A percentile compares a stretch with the other conserved stretches of the same genome.
phyloP scores from a whole-genome alignment of 768 basidiomycete genomes.

The Megacollybia marginata region DNA sequence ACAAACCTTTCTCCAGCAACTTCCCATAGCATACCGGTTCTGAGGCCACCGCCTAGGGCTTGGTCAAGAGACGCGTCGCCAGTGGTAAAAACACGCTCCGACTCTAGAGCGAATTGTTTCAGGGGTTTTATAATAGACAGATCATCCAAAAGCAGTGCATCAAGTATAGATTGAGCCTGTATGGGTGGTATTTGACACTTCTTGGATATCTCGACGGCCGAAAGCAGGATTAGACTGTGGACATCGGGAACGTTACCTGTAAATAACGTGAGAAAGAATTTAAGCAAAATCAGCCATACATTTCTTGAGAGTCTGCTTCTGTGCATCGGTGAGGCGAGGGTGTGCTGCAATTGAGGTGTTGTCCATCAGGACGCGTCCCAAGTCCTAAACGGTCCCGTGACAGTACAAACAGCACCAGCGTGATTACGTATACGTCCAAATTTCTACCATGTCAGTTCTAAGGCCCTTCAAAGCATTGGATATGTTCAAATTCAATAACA shows the following conservation, averaged over 20 bases:
- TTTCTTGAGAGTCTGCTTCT: conserved; percentile 27
- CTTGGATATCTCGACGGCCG: conserved; percentile 45
- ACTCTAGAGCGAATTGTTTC: conserved; percentile 26
- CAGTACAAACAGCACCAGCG: no score
- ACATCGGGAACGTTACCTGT: conserved; percentile 36
- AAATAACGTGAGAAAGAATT: neutral
- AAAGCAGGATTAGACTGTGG: conserved; percentile 43
- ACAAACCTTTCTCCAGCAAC: conserved; percentile 79
- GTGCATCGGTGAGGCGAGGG: conserved; percentile 18
- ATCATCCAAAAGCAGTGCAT: conserved; percentile 38
- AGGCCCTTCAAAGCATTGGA: conserved; percentile 85
- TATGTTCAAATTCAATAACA: conserved; percentile 88
- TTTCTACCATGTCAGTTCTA: conserved; percentile 63
- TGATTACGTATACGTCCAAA: no score
- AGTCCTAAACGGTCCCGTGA: no score
- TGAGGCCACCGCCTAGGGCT: conserved; percentile 72
- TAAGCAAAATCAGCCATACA: conserved; percentile 18
- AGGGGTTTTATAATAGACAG: conserved; percentile 32
- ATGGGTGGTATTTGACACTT: conserved; percentile 44
- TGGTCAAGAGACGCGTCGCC: conserved; percentile 67
- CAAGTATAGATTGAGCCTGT: conserved; percentile 45
- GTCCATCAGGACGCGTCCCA: no score
- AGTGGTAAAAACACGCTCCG: conserved; percentile 53
- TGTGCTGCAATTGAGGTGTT: conserved; percentile 5
- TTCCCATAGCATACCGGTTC: conserved; percentile 80